Evolutionary conservation across 2,329 filamentous ascomycete species (phyloP).

Genomic region (Talaromyces sp.): DNA sequence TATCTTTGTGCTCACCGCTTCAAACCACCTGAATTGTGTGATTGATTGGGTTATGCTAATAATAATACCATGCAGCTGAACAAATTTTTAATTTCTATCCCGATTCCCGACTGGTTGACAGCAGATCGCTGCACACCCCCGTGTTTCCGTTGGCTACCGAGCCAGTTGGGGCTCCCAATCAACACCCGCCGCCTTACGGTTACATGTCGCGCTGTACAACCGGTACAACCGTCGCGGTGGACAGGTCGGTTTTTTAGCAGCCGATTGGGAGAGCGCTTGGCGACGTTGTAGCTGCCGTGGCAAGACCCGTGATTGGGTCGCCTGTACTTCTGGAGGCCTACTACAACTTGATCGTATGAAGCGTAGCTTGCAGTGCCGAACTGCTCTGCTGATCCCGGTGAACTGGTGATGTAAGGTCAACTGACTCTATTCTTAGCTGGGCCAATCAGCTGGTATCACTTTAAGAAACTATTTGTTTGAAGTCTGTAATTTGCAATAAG

Average conservation of each 20-base stretch:
- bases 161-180: not conserved
- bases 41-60: too few relatives aligned
- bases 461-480: too few relatives aligned
- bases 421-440: not conserved
- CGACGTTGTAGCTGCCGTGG: not conserved
- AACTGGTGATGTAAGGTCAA: not conserved
- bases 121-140: not conserved
- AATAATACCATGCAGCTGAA: not conserved
- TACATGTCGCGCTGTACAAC: not conserved
- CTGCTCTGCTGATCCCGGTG: not conserved
- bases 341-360: not conserved
- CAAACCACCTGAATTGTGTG: not conserved
- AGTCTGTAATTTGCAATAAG: too few relatives aligned
- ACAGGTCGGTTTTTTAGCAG: not conserved
- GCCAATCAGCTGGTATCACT: not conserved
- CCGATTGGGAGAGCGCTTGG: not conserved
- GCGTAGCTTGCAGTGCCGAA: not conserved
- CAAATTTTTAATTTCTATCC: not conserved
- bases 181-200: not conserved
- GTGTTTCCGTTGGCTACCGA: not conserved
- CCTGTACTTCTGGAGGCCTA: not conserved
- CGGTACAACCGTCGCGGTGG: not conserved
- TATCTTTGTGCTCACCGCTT: not conserved
- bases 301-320: not conserved
- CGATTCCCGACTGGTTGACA: not conserved